Evolutionary conservation across 148 eudicot species (phyloP).

Genomic region (Bassia scoparia): DNA sequence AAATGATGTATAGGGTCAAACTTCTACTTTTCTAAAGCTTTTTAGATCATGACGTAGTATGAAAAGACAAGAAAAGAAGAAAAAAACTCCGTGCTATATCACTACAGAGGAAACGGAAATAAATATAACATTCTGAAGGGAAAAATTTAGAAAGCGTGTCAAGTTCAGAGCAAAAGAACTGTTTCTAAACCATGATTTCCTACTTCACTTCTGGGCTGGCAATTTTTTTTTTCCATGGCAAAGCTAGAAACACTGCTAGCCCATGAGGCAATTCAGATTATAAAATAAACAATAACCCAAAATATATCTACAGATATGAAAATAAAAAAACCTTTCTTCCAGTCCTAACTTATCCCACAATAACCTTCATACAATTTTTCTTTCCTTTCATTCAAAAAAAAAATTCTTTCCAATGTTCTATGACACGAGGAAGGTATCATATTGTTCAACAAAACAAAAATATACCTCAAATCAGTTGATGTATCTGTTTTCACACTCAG

Average conservation of each 20-base stretch:
- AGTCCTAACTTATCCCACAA: background rate
- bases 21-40: background rate
- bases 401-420: background rate
- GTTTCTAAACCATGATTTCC: background rate
- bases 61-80: background rate
- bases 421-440: background rate
- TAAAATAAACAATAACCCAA: background rate
- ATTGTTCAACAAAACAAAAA: background rate
- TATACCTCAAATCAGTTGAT: slow-evolving; percentile 46
- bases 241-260: background rate
- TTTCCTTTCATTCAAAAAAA: too few relatives aligned
- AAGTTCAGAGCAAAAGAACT: background rate
- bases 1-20: background rate
- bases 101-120: background rate
- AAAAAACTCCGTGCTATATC: background rate
- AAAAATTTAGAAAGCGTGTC: background rate
- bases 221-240: too few relatives aligned
- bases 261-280: background rate
- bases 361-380: background rate
- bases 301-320: background rate
- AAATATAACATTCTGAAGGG: background rate
- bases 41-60: background rate
- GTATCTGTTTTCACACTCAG: slow-evolving; percentile 39
- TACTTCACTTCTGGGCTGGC: too few relatives aligned
- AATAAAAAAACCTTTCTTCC: background rate